These are phyloP conservation scores for Cornus florida DNA, from an alignment of 148 eudicot genomes.

Conservation along the genomic window DNA sequence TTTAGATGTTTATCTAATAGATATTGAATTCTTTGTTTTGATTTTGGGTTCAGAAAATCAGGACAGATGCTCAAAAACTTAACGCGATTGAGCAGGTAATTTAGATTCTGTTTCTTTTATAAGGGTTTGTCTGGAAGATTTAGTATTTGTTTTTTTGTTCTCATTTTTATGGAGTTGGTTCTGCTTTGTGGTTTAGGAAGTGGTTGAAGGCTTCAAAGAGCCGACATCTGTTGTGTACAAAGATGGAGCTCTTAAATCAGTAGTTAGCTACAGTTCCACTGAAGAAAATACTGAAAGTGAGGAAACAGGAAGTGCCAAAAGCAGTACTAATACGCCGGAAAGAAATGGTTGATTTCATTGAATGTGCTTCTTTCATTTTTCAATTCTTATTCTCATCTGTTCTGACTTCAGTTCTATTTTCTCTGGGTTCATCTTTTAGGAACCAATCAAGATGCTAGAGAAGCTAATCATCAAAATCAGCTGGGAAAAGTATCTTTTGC, in stretches of 20 bases:
- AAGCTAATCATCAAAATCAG: conserved; percentile 27
- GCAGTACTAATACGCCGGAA: conserved; percentile 19
- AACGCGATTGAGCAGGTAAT: conserved; percentile 62
- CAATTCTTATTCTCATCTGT: conserved; percentile 6
- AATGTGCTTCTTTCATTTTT: background rate
- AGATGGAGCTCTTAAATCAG: conserved; percentile 43
- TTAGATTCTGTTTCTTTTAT: background rate
- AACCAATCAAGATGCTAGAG: conserved; percentile 15
- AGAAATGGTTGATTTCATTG: conserved; percentile 49
- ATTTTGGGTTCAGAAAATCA: conserved; percentile 51
- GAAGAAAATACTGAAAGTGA: conserved; percentile 24
- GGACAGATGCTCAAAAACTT: conserved; percentile 52
- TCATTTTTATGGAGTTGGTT: conserved; percentile 3
- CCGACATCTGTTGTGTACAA: conserved; percentile 68
- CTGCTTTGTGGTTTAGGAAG: conserved; percentile 46
- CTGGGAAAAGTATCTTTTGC: conserved; percentile 24
- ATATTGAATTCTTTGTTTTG: background rate
- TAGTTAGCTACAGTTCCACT: conserved; percentile 28
- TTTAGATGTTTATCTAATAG: background rate
- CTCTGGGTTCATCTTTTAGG: conserved; percentile 29
- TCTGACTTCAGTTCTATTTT: conserved; percentile 1
- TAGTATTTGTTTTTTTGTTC: background rate
- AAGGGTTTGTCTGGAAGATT: background rate
- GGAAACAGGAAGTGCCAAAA: conserved; percentile 27
- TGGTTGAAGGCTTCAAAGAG: conserved; percentile 50